Conservation (phyloP, 176 grass and related monocot species). For the Juncus inflexus region DNA sequence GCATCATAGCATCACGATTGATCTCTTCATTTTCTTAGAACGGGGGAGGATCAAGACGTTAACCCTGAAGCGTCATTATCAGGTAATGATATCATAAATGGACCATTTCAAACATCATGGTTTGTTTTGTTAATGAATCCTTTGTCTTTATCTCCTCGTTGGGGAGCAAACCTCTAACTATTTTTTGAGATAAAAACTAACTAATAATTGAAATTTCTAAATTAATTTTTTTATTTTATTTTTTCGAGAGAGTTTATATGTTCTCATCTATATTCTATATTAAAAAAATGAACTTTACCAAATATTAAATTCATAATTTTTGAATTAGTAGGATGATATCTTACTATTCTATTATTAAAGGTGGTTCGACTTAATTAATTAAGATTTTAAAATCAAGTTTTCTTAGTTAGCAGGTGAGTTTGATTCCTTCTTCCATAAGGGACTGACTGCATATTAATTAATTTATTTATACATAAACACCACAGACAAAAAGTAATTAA, state of each 20-base stretch:
- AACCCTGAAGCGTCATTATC: slow-evolving; percentile 17
- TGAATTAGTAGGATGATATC: no score
- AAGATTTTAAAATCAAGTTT: slow-evolving; percentile 41
- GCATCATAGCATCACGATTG: no score
- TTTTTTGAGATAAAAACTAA: not conserved
- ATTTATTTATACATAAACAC: no score
- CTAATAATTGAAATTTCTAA: no score
- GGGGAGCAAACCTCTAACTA: slow-evolving; percentile 36
- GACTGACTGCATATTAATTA: slow-evolving; percentile 31
- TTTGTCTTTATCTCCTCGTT: slow-evolving; percentile 51
- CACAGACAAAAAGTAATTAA: no score
- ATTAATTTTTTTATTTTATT: no score
- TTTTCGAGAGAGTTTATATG: no score
- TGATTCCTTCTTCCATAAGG: slow-evolving; percentile 69
- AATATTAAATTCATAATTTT: no score
- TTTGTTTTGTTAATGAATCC: slow-evolving; percentile 29
- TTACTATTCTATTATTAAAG: no score
- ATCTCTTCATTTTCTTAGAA: not conserved
- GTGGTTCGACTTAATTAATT: slow-evolving; percentile 33
- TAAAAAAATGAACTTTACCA: no score
- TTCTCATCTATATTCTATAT: no score
- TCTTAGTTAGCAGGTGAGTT: slow-evolving; percentile 65
- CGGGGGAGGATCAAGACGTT: slow-evolving; percentile 10
- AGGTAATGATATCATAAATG: slow-evolving; percentile 19
- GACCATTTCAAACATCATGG: slow-evolving; percentile 36